These are phyloP conservation scores for Rutstroemia sp. DNA, from an alignment of 2,329 filamentous ascomycete species.

Conservation along the genomic window DNA sequence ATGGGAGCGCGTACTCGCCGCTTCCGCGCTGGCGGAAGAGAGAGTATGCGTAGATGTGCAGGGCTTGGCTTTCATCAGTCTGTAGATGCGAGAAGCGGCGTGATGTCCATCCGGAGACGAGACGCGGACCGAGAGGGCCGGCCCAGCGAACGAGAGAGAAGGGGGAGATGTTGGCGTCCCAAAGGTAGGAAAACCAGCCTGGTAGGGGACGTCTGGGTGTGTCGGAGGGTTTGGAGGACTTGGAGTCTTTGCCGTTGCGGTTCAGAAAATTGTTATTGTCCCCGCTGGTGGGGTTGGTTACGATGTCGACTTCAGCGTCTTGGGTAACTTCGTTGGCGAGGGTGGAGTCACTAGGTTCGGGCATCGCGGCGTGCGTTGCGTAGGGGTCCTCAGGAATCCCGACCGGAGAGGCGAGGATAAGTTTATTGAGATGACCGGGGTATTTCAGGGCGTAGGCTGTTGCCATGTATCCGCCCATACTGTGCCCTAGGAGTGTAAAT, in stretches of 20 bases:
- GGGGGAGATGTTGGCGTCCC: slow-evolving; percentile 94
- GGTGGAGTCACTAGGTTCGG: slow-evolving; percentile 66
- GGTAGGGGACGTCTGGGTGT: slow-evolving; percentile 51
- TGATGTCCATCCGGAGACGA: slow-evolving; percentile 92
- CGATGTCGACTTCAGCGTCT: slow-evolving; percentile 50
- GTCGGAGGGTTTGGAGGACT: slow-evolving; percentile 26
- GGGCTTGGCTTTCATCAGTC: slow-evolving; percentile 65
- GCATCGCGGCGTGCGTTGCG: slow-evolving; percentile 72
- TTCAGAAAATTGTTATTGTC: slow-evolving; percentile 48
- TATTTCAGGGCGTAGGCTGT: slow-evolving; percentile 96
- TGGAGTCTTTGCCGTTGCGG: slow-evolving; percentile 34
- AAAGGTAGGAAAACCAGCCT: slow-evolving; percentile 85
- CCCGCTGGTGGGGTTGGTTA: slow-evolving; percentile 32
- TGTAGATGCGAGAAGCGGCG: slow-evolving; percentile 88
- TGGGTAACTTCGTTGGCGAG: slow-evolving; percentile 73
- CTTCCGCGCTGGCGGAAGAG: slow-evolving; percentile 89
- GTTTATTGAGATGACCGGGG: slow-evolving; percentile 86
- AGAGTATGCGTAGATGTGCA: slow-evolving; percentile 91
- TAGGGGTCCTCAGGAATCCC: slow-evolving; percentile 93
- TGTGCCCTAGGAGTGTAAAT: slow-evolving; percentile 91
- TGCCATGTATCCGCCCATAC: slow-evolving; percentile 88
- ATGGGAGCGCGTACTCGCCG: slow-evolving; percentile 88
- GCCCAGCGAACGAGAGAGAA: slow-evolving; percentile 85
- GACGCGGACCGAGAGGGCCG: slow-evolving; percentile 80
- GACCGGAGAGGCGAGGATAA: slow-evolving; percentile 90